Percentiles rank a stretch among this genome's conserved stretches.
Evolutionary conservation across 129 eudicot species (phyloP).

Genomic region (Ambrosia trifida): DNA sequence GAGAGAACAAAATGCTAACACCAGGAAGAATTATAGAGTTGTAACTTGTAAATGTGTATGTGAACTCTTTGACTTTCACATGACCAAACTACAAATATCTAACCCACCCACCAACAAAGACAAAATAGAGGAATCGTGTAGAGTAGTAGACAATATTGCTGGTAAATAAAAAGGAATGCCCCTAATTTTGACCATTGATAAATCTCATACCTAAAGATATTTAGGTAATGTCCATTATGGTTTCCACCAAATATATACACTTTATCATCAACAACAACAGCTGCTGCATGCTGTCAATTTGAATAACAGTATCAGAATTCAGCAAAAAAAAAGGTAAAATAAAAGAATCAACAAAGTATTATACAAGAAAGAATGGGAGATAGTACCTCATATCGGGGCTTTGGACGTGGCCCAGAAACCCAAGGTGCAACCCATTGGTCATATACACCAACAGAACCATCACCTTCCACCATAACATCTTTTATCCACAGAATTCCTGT

Average conservation of each 20-base stretch:
- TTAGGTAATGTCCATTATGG: no score
- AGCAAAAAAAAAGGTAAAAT: constrained; percentile 6
- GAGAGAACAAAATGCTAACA: constrained; percentile 11
- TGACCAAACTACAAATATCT: neutral
- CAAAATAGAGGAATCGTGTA: constrained; percentile 6
- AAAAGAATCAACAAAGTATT: neutral
- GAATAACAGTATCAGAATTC: constrained; percentile 2
- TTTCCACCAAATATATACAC: no score
- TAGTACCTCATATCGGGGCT: constrained; percentile 88
- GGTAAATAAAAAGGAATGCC: neutral
- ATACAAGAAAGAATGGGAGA: neutral
- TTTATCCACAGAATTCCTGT: constrained; percentile 65
- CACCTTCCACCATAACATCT: constrained; percentile 79
- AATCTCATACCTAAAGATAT: no score
- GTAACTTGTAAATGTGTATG: neutral
- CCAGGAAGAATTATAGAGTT: neutral
- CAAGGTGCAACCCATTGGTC: constrained; percentile 96
- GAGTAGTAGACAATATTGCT: neutral
- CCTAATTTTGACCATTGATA: no score
- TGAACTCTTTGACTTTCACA: constrained; percentile 10
- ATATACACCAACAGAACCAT: constrained; percentile 64
- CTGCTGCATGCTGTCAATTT: no score
- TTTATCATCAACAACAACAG: no score
- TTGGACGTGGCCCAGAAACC: constrained; percentile 77
- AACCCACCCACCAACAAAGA: neutral